These are phyloP conservation scores for Phascolomyces articulosus DNA, from an alignment of 371 early-diverging fungal genomes.

Conservation along the genomic window DNA sequence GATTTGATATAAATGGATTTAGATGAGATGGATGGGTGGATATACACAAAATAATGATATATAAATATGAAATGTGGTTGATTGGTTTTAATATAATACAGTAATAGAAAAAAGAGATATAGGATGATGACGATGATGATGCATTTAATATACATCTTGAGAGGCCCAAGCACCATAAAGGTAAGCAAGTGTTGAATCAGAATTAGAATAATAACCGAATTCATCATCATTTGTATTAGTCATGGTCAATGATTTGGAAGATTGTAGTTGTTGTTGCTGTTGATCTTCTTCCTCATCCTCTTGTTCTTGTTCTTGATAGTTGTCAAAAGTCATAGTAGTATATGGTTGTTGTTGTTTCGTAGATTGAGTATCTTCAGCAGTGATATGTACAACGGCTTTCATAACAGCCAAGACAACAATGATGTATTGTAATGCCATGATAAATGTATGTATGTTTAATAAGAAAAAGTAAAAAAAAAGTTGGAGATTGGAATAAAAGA, in stretches of 20 bases:
- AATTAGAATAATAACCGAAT: background rate
- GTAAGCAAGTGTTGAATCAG: background rate
- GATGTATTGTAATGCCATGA: conserved; percentile 2
- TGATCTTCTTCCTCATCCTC: background rate
- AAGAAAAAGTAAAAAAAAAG: background rate
- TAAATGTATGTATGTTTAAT: background rate
- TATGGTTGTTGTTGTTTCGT: background rate
- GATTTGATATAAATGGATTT: too few relatives aligned
- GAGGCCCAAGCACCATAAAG: background rate
- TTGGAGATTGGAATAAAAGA: background rate
- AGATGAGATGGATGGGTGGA: too few relatives aligned
- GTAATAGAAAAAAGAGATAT: too few relatives aligned
- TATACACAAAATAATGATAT: too few relatives aligned
- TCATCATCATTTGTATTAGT: background rate
- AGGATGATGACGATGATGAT: too few relatives aligned
- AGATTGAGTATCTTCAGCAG: background rate
- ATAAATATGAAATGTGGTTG: too few relatives aligned
- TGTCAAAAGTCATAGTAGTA: too few relatives aligned
- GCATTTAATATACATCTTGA: too few relatives aligned
- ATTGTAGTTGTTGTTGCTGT: background rate
- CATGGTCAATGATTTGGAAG: background rate
- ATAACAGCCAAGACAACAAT: background rate
- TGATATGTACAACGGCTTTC: conserved; percentile 4
- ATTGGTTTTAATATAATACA: too few relatives aligned
- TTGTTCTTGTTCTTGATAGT: too few relatives aligned